Evolutionary conservation across 371 early-diverging fungal species (phyloP), one percentile per base, ranked within the genome.

Genomic region (Capillidium rhysosporum): DNA sequence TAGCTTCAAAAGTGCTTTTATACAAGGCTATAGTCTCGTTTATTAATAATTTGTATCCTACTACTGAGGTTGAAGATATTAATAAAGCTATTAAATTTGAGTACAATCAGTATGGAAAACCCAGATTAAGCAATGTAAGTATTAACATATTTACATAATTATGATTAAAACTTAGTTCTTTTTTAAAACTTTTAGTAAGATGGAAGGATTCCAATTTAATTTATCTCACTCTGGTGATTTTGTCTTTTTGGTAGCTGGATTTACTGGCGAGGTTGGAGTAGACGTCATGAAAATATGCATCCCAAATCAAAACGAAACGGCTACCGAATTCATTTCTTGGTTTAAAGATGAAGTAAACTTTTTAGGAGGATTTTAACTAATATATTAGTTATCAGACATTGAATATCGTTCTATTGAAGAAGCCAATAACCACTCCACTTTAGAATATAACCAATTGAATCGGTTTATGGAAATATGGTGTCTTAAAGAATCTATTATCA

Each of bases 201-300:
- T 47, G 49, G 14, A 14, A 10, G 18, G 24, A 45, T 46, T 56
- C 3, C 69, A 71, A 52, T 77, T 70, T 54, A 79, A 79, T 63
- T 58, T 65, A 38, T 75, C 77, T 10, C 80, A 79, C 65, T 73
- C 75, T 57, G 77, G 76, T n/a, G 64, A 73, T 61, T 79, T 72
- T 75, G 73, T 75, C 18, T 65, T 72, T 20, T 66, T 72, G 26
- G 70, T 63, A 12, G 66, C 65, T 12, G 58, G 57, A 34, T 46
- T 45, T 29, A 41, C 48, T 39, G 52, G 57, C 40, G 48, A 53
- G 8, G 61, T 79, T 25, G 80, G 80, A 26, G 61, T 76, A 1
- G 77, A 79, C 60, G 66, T 71, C 14, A 69, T 69, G 7, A 53
- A 48, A 26, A 60, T 70, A 20, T 66, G 69, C 46, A 21, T 45